phyloP scores from a whole-genome alignment of 495 filamentous ascomycete species.

The Gamarada debralockiae region DNA sequence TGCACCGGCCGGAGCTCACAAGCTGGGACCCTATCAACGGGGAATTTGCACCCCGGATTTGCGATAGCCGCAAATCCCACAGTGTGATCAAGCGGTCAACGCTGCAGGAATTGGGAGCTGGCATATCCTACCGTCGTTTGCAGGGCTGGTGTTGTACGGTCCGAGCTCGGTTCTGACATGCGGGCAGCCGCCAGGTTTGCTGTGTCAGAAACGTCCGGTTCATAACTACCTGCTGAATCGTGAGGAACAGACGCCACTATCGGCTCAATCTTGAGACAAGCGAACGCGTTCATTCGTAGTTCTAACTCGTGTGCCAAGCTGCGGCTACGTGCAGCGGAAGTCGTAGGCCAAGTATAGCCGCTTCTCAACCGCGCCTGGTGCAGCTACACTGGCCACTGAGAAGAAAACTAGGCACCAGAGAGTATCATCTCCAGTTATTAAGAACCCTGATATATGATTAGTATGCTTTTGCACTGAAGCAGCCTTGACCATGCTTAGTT shows the following conservation, averaged over 20 bases:
- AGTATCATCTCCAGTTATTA: neutral
- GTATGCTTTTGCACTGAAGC: neutral
- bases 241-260: constrained; percentile 8
- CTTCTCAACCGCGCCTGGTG: neutral
- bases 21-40: neutral
- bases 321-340: constrained; percentile 15
- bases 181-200: constrained; percentile 18
- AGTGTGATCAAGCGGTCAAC: constrained; percentile 12
- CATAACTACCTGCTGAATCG: neutral
- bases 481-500: constrained; percentile 2
- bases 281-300: constrained; percentile 22
- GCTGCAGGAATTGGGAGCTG: neutral
- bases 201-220: constrained; percentile 14
- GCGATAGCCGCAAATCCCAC: neutral
- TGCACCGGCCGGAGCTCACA: neutral
- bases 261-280: constrained; percentile 4
- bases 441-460: neutral
- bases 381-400: constrained; percentile 4
- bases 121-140: constrained; percentile 7
- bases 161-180: constrained; percentile 15
- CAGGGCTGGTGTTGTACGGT: constrained; percentile 9
- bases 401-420: neutral
- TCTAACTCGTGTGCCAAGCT: neutral
- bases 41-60: neutral
- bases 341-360: constrained; percentile 3